A percentile compares a stretch with the other conserved stretches of the same genome.
phyloP scores from a whole-genome alignment of 495 filamentous ascomycete species.

The Schizothecium vesticola region DNA sequence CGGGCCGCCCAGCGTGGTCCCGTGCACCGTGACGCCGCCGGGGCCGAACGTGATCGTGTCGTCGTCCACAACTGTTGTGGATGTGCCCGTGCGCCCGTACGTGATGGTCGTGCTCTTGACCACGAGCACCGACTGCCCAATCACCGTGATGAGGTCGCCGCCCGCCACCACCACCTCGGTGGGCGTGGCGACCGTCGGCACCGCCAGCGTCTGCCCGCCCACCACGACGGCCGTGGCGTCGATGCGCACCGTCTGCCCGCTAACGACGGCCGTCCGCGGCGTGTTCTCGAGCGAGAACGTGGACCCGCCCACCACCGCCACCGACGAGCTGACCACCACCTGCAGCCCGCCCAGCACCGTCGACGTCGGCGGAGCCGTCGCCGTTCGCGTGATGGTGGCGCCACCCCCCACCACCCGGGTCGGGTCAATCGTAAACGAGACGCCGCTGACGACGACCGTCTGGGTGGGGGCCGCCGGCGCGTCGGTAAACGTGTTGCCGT shows the following conservation, averaged over 20 bases:
- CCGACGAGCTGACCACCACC: slow-evolving; percentile 36
- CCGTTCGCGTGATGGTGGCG: slow-evolving; percentile 31
- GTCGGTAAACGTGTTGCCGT: slow-evolving; percentile 37
- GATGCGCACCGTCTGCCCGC: slow-evolving; percentile 44
- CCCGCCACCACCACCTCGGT: slow-evolving; percentile 42
- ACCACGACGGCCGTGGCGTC: slow-evolving; percentile 40
- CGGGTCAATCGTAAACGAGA: slow-evolving; percentile 42
- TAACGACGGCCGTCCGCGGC: slow-evolving; percentile 17
- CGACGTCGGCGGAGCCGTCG: slow-evolving; percentile 32
- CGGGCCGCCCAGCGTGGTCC: slow-evolving; percentile 38
- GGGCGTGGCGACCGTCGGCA: slow-evolving; percentile 27
- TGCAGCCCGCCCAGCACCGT: slow-evolving; percentile 36
- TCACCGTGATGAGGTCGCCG: slow-evolving; percentile 42
- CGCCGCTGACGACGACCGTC: slow-evolving; percentile 34
- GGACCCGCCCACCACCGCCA: slow-evolving; percentile 42
- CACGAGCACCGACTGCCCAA: slow-evolving; percentile 39
- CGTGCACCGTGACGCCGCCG: slow-evolving; percentile 36
- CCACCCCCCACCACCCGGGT: slow-evolving; percentile 37
- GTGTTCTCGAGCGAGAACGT: slow-evolving; percentile 36
- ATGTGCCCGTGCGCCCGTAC: slow-evolving; percentile 25
- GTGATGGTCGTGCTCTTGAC: slow-evolving; percentile 41
- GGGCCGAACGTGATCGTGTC: slow-evolving; percentile 45
- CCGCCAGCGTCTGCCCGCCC: slow-evolving; percentile 31
- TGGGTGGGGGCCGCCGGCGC: slow-evolving; percentile 29
- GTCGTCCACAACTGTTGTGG: slow-evolving; percentile 23